Base-by-base conservation (phyloP, 257 asterid species). In the Salvia rosmarinus region DNA sequence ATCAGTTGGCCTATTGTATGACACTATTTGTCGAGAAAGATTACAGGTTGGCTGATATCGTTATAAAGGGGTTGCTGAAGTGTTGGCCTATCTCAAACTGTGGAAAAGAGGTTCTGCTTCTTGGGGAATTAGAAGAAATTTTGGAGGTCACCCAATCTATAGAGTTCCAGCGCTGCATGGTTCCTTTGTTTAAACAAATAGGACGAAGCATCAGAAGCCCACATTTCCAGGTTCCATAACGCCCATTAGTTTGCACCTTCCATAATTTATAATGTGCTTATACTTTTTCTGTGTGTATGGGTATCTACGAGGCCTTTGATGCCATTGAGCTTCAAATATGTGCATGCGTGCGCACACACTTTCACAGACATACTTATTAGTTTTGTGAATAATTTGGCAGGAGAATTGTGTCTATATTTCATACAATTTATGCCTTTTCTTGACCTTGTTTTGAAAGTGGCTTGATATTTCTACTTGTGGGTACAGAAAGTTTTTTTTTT, bases 31-130 rank as follows among this genome's bases (percentile, higher is more conserved):
- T 93, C 6, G 98, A 90, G 87, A 93, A 93, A 73, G 96, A 93
- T 78, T 93, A 83, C 79, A 76, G 97, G 77, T 82, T 93, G 83
- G 90, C 98, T 1, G 95, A 87, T 78, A 75, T 57, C 51, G 95
- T 86, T 66, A 85, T 89, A 34, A 77, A 69, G 83, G 97, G 98
- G 35, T 44, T 90, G 79, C 86, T 93, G 13, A 90, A 93, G 84
- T 93, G 80, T 68, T 90, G 98, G 98, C 98, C 98, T 10, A 49
- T 93, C 62, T 89, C 90, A 57, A 93, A 86, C 78, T 89, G 96
- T 30, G 94, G 90, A 57, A 93, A 93, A 81, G 96, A 90, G 85
- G 97, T 93, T 71, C 90, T 90, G 74, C 90, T 89, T 68, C 85
- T 93, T 34, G 95, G 95, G n/a, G 97, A 93, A 70, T 78, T 93